Conservation (phyloP, 352 stramenopile species). For the Pythium scleroteichum region DNA sequence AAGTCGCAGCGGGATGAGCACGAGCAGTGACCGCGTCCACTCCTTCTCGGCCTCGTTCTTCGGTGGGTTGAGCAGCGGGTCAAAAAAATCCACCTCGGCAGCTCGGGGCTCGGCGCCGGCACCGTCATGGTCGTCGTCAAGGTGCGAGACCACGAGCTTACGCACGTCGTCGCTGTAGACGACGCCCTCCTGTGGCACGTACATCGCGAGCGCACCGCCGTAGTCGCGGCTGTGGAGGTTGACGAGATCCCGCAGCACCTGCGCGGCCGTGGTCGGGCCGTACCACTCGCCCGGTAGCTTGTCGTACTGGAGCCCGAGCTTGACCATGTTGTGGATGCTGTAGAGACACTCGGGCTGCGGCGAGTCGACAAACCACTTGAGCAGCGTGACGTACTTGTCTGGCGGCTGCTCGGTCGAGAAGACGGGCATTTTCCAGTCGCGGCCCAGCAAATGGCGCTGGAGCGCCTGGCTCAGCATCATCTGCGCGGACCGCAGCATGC, state of each 20-base stretch:
- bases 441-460: slow-evolving; percentile 70
- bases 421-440: slow-evolving; percentile 43
- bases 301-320: slow-evolving; percentile 89
- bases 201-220: slow-evolving; percentile 57
- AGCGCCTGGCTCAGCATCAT: slow-evolving; percentile 94
- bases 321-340: slow-evolving; percentile 92
- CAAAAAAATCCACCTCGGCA: slow-evolving; percentile 57
- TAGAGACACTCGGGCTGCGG: slow-evolving; percentile 72
- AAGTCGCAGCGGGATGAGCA: slow-evolving; percentile 92
- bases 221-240: slow-evolving; percentile 63
- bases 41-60: slow-evolving; percentile 40
- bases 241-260: slow-evolving; percentile 87
- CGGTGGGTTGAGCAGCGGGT: slow-evolving; percentile 81
- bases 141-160: slow-evolving; percentile 68
- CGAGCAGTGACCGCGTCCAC: slow-evolving; percentile 89
- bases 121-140: slow-evolving; percentile 29
- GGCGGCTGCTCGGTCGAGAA: slow-evolving; percentile 44
- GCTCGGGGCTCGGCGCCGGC: slow-evolving; percentile 1
- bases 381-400: slow-evolving; percentile 49
- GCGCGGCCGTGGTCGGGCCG: slow-evolving; percentile 86
- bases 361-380: slow-evolving; percentile 87
- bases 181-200: slow-evolving; percentile 82
- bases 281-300: slow-evolving; percentile 93
- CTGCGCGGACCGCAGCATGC: slow-evolving; percentile 95
- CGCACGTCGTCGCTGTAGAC: slow-evolving; percentile 81